Base-by-base conservation (phyloP, 345 rosid species). In the Populus euphratica region DNA sequence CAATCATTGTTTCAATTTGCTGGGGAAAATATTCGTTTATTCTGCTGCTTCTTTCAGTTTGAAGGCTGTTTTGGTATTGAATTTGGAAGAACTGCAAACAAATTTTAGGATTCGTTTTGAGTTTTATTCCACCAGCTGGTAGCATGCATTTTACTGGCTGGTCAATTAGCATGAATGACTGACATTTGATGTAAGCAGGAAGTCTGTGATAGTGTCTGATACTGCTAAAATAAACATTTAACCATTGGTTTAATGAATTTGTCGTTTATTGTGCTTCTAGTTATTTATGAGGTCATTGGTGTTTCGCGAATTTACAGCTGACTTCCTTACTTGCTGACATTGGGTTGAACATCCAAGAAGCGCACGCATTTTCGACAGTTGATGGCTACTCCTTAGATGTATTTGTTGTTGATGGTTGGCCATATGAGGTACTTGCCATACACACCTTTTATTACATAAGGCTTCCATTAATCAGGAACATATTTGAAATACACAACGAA, bases 381-480 rank as follows among this genome's bases (percentile, higher is more conserved):
- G 96, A 96, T 80, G 98, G 99, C 72, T 96, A 83, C 86, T 96
- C 99, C 65, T 86, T 96, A 39, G 99, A 96, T 88, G 98, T 93
- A 77, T 96, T 96, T 86, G 98, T 96, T 72, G 98, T 96, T 83
- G 99, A 96, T 78, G 98, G 99, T 84, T 96, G 98, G 99, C 97
- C 92, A n/a, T 93, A 79, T 79, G 98, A 96, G 99, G 99, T 93
- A 87, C n/a, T 38, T 33, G 8, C 23, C 23, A 17, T 20, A 61
- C 62, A 73, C 70, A 49, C 50, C 56, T 7, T 43, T 27, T 31
- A 31, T 47, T 71, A 61, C 68, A 33, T 75, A 69, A 36, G 33
- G 39, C 50, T 63, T 49, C 56, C 38, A 38, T 43, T 70, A 44
- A 49, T 73, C 14, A 47, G 21, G 38, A 63, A 73, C 63, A 49